Conservation (phyloP, 768 basidiomycete species). For the Mrakia hoshinonis region DNA sequence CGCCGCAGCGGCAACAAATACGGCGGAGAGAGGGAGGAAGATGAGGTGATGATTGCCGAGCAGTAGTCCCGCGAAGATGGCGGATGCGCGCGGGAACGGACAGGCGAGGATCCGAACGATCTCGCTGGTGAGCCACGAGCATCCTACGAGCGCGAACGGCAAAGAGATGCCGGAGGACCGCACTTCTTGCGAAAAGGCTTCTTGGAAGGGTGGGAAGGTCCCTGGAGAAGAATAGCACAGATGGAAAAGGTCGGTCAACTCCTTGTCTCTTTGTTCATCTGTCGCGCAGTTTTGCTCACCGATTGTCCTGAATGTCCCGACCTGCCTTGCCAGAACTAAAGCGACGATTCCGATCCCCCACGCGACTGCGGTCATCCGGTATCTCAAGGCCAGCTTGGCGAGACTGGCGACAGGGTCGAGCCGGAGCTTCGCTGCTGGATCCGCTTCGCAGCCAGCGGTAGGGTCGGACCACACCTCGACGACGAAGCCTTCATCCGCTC, state of each 20-base stretch:
- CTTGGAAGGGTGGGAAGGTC: constrained; percentile 29
- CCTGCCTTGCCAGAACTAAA: constrained; percentile 44
- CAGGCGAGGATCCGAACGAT: not conserved
- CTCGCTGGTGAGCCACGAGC: not conserved
- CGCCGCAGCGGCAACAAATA: not conserved
- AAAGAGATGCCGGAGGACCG: not conserved
- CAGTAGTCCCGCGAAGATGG: constrained; percentile 1
- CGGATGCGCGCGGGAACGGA: not conserved
- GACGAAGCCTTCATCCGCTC: not conserved
- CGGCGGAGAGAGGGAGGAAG: not conserved
- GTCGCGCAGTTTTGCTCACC: constrained; percentile 25
- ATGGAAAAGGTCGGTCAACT: constrained; percentile 23
- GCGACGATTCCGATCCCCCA: constrained; percentile 69
- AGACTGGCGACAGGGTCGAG: constrained; percentile 65
- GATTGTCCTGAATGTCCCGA: constrained; percentile 28
- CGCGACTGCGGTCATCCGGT: constrained; percentile 58
- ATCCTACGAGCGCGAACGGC: not conserved
- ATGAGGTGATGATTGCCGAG: constrained; percentile 14
- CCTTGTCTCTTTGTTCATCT: not conserved
- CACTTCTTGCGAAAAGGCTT: constrained; percentile 2
- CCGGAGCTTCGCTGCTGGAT: constrained; percentile 46
- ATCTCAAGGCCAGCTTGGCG: constrained; percentile 63
- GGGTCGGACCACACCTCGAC: constrained; percentile 35
- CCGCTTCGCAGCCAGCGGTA: constrained; percentile 46
- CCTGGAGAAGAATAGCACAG: constrained; percentile 17